Evolutionary conservation across 129 eudicot species (phyloP).

Genomic region (Logfia minima): DNA sequence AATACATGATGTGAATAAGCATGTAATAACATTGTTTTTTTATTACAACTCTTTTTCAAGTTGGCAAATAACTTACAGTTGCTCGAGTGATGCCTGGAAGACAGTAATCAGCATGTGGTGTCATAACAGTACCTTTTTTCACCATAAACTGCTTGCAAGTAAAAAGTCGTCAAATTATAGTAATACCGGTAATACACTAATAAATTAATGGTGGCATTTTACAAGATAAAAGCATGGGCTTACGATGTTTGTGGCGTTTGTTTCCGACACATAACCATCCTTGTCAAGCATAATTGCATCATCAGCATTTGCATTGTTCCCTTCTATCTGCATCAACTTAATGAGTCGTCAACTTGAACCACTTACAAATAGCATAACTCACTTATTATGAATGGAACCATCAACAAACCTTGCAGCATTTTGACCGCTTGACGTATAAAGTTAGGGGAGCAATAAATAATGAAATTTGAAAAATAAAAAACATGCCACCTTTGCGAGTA

Average conservation of each 20-base stretch:
- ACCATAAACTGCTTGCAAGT: constrained; percentile 67
- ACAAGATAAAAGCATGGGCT: constrained; percentile 19
- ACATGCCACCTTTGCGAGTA: constrained; percentile 78
- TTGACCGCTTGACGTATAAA: background rate
- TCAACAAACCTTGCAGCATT: background rate
- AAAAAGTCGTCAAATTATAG: background rate
- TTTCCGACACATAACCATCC: constrained; percentile 99
- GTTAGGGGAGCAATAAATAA: background rate
- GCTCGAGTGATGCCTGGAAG: constrained; percentile 98
- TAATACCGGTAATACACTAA: background rate
- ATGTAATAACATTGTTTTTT: background rate
- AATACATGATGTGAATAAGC: background rate
- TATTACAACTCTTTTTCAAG: background rate
- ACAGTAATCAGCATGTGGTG: constrained; percentile 98
- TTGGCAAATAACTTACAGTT: constrained; percentile 66
- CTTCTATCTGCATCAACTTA: constrained; percentile 80
- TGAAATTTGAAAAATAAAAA: background rate
- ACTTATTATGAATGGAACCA: background rate
- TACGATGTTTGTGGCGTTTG: constrained; percentile 97
- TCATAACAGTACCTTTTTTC: constrained; percentile 80
- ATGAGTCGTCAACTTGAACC: constrained; percentile 13
- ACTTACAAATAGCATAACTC: constrained; percentile 14
- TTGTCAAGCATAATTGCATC: constrained; percentile 99
- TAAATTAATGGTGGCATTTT: background rate
- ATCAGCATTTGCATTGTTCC: constrained; percentile 90